Evolutionary conservation across 1,284 basidiomycete genomes (phyloP), one percentile per base, ranked within the genome.

Genomic region (Tylopilus orsonianus): DNA sequence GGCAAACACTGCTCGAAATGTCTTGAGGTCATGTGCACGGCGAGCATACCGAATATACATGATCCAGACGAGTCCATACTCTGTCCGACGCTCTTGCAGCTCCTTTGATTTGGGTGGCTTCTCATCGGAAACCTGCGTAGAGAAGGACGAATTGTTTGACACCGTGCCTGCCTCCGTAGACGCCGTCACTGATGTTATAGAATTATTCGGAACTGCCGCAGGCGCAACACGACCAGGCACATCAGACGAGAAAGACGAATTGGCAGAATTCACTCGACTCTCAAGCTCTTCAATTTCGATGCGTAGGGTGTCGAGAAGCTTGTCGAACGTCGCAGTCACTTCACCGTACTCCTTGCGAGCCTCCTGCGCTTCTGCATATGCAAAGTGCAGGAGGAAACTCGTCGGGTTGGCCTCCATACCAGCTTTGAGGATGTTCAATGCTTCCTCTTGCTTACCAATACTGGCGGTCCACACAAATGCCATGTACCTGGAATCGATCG

Each of bases 321-420:
- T 80, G 42, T 87, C 84, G 62, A 81, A 95, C 2, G 78, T 73
- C 19, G 72, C 65, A 59, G 90, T 87, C 36, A 88, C 86, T 49
- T 84, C 85, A 2, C 78, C 62, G 49, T 78, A 75, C 46, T 90
- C 73, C 58, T 85, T 83, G 61, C 76, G 75, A 35, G 77, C 69
- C 68, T 98, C 95, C 52, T 87, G 81, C 2, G 78, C 74, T 67
- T 98, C 96, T n/a, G 85, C 85, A 53, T 89, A 89, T 0, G 93
- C 89, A 67, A 94, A 97, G 40, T 86, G 89, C 16, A 99, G 76
- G 0, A 97, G 77, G 65, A 91, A 93, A 65, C 94, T 96, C 51
- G 64, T 43, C 0, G 93, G 87, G 66, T 94, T 97, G 9, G 94
- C 94, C 53, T 93, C 85, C 49, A 95, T 80, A 2, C 95, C 96